Conservation (phyloP, 164 flowering plant genomes). For the Magnolia sinica region DNA sequence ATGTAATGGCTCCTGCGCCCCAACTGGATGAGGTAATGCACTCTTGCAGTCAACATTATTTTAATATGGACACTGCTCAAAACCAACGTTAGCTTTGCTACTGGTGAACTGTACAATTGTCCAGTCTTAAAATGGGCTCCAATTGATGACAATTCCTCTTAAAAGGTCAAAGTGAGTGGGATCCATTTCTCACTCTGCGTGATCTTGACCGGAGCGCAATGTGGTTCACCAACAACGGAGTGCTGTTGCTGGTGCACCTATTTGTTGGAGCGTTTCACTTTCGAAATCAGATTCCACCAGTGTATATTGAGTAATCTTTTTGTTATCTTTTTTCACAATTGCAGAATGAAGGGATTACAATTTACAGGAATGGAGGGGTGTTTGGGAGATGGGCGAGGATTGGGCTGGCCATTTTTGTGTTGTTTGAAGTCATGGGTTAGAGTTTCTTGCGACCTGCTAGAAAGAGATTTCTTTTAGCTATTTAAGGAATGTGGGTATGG, state of each 20-base stretch:
- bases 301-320: background rate
- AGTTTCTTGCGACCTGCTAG: background rate
- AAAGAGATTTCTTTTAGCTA: background rate
- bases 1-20: conserved; percentile 45
- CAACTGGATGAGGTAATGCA: conserved; percentile 42
- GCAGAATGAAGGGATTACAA: conserved; percentile 43
- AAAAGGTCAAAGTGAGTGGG: background rate
- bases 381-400: conserved; percentile 22
- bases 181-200: background rate
- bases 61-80: background rate
- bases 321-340: conserved; percentile 8
- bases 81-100: background rate
- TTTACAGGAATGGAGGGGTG: conserved; percentile 21
- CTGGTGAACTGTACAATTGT: background rate
- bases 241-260: background rate
- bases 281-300: background rate
- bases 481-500: background rate
- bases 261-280: background rate
- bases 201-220: background rate
- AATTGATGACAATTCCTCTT: background rate
- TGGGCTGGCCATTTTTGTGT: conserved; percentile 26
- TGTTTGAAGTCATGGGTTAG: conserved; percentile 26
- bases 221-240: background rate
- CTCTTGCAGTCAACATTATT: background rate
- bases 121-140: background rate